These are phyloP conservation scores for Zalerion maritima DNA, from an alignment of 495 filamentous ascomycete genomes.

Conservation along the genomic window DNA sequence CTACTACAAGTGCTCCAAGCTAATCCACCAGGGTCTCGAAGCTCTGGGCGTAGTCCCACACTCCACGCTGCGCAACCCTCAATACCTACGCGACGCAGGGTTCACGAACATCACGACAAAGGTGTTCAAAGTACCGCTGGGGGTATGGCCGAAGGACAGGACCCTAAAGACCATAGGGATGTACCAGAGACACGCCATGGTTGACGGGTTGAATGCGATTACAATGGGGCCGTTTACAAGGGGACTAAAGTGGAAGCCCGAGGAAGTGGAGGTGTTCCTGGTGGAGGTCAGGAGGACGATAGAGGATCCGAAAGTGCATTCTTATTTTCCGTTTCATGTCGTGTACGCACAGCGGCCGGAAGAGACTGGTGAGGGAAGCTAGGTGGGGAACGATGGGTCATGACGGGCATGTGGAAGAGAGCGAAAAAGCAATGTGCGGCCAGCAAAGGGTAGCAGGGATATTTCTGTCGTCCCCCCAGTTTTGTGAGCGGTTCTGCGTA, in stretches of 20 bases:
- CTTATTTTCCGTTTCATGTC: no score
- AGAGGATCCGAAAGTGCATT: conserved; percentile 14
- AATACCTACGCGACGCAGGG: conserved; percentile 21
- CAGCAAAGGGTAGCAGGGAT: no score
- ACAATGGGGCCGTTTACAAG: conserved; percentile 33
- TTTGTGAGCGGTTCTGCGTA: no score
- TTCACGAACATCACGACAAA: conserved; percentile 30
- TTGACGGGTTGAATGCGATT: conserved; percentile 32
- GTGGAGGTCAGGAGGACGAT: conserved; percentile 17
- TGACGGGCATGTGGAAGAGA: no score
- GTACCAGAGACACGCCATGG: conserved; percentile 22
- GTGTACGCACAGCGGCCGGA: no score
- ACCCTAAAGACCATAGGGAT: conserved; percentile 32
- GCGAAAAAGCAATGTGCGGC: no score
- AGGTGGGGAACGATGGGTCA: no score
- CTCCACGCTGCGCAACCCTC: conserved; percentile 11
- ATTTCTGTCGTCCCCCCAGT: no score
- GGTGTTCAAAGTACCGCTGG: conserved; percentile 32
- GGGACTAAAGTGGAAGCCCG: conserved; percentile 15
- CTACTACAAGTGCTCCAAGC: conserved; percentile 16
- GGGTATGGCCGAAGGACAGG: conserved; percentile 36
- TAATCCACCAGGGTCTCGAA: conserved; percentile 13
- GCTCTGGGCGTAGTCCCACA: conserved; percentile 13
- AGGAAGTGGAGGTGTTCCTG: conserved; percentile 16
- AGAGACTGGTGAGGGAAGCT: no score